Evolutionary conservation across 164 flowering plant genomes (phyloP).

Genomic region (Berberis vulgaris): DNA sequence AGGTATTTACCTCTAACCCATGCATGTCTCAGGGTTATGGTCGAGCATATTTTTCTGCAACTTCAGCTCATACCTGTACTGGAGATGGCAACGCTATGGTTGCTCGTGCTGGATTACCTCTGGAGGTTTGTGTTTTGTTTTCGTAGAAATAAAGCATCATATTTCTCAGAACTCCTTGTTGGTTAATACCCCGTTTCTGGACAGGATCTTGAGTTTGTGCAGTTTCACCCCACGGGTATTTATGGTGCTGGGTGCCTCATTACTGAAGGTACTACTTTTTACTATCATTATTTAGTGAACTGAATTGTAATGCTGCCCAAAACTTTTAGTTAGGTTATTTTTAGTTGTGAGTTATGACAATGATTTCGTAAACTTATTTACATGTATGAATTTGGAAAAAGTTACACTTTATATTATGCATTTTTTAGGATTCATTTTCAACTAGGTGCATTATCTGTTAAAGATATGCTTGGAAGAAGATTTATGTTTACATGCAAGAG

Average conservation of each 20-base stretch:
- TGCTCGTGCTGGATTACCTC: constrained; percentile 93
- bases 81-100: constrained; percentile 99
- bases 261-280: constrained; percentile 61
- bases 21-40: constrained; percentile 78
- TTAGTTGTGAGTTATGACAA: too few species aligned
- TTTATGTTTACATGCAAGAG: too few species aligned
- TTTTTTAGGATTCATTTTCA: too few species aligned
- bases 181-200: constrained; percentile 2
- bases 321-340: too few species aligned
- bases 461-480: too few species aligned
- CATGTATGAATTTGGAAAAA: too few species aligned
- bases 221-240: constrained; percentile 94
- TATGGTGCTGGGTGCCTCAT: constrained; percentile 99
- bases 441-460: too few species aligned
- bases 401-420: too few species aligned
- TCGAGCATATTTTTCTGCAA: constrained; percentile 94
- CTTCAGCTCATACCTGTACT: constrained; percentile 99
- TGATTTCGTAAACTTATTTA: too few species aligned
- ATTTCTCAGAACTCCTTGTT: too few species aligned
- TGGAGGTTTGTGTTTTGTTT: constrained; percentile 45
- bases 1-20: not conserved
- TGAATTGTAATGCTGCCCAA: too few species aligned
- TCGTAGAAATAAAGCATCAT: too few species aligned
- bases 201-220: constrained; percentile 98
- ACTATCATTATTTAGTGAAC: not conserved